phyloP scores from a whole-genome alignment of 441 rosid genomes.

The Brassica hybrid region DNA sequence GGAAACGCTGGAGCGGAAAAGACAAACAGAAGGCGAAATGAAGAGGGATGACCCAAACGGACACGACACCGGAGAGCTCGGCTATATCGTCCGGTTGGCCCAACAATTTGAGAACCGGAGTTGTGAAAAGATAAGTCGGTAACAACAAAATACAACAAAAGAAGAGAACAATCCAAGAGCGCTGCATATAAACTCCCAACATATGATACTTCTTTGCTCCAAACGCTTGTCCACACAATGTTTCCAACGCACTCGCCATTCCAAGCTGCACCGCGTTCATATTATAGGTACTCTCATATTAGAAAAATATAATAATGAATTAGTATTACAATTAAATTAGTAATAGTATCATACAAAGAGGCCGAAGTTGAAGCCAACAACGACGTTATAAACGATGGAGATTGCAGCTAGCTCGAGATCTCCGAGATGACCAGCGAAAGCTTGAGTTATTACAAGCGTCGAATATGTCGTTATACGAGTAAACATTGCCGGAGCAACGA shows the following conservation, averaged over 20 bases:
- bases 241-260: slow-evolving; percentile 92
- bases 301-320: background rate
- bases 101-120: slow-evolving; percentile 62
- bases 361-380: slow-evolving; percentile 79
- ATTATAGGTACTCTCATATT: background rate
- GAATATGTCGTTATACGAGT: slow-evolving; percentile 72
- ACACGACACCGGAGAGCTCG: slow-evolving; percentile 57
- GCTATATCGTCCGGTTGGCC: slow-evolving; percentile 78
- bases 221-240: slow-evolving; percentile 83
- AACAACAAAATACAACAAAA: slow-evolving; percentile 63
- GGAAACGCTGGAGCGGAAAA: slow-evolving; percentile 75
- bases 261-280: slow-evolving; percentile 53
- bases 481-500: slow-evolving; percentile 81
- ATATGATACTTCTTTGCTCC: slow-evolving; percentile 81
- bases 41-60: slow-evolving; percentile 64
- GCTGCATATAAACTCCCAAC: slow-evolving; percentile 86
- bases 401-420: slow-evolving; percentile 84
- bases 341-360: slow-evolving; percentile 38
- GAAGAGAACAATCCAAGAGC: slow-evolving; percentile 79
- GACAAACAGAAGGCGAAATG: slow-evolving; percentile 78
- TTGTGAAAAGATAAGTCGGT: slow-evolving; percentile 64
- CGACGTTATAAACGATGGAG: slow-evolving; percentile 69
- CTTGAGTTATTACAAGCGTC: slow-evolving; percentile 80
- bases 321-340: background rate
- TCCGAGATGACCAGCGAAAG: slow-evolving; percentile 88